Evolutionary conservation across 768 basidiomycete genomes (phyloP), one percentile per base, ranked within the genome.

Genomic region (Vishniacozyma victoriae): DNA sequence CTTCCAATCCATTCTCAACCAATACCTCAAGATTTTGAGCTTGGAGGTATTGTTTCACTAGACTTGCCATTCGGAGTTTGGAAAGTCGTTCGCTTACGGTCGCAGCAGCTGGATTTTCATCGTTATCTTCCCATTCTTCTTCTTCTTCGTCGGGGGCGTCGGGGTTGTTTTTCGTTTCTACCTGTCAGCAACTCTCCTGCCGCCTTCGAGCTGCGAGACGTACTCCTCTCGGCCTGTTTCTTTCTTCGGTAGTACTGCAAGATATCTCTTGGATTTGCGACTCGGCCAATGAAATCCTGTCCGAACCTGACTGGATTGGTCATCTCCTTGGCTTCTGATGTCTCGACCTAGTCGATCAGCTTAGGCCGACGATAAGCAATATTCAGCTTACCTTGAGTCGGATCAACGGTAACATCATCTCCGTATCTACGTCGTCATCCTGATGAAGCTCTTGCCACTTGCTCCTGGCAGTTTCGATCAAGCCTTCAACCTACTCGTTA

Each of bases 261-360:
- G 19, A 95, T 80, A 67, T 97, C 93, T 22, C 89, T 80, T 14
- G 95, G 93, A 67, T 99, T 99, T 11, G 95, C 95, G 27, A 97
- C 79, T 18, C 79, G 79, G 1, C 87, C 88, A 57, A 83, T 80
- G 71, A 96, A 96, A 69, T 93, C 87, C 69, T 93, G 91, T 1
- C 95, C 93, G 68, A 99, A 95, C 9, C 95, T 85, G 43, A 93
- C 85, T 19, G 93, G 92, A 69, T 99, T 99, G 45, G 86, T 89
- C 74, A 89, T 89, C 60, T 88, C 86, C 48, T 81, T 82, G 6
- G 90, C 86, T 35, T 85, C 87, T 0, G 92, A 87, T 0, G 89
- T 92, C 67, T 93, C 89, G 15, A 93, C 89, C 85, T 84, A 54
- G 33, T 49, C n/a, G n/a, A 24, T 20, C 43, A 56, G 15, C 25